phyloP scores from a whole-genome alignment of 257 asterid species.

The Cynanchum wilfordii region DNA sequence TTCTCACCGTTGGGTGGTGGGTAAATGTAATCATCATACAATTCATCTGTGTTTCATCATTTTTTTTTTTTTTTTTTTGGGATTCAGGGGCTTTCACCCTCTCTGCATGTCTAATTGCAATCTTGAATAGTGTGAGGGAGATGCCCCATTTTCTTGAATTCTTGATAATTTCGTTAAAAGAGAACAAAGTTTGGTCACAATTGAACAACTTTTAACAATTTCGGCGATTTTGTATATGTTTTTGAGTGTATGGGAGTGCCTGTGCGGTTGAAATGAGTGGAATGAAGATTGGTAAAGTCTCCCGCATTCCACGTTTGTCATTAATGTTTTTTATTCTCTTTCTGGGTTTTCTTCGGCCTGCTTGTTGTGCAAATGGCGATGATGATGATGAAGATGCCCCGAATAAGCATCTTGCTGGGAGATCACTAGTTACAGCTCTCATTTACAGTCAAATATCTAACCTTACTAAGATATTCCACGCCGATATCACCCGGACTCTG shows the following conservation, averaged over 20 bases:
- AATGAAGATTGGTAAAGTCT: slow-evolving; percentile 46
- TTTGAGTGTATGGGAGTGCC: slow-evolving; percentile 23
- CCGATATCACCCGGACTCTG: slow-evolving; percentile 52
- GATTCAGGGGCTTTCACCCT: not conserved
- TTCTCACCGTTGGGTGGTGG: not conserved
- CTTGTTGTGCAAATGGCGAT: slow-evolving; percentile 48
- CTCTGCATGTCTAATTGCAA: not conserved
- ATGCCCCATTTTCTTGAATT: slow-evolving; percentile 15
- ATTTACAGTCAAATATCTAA: slow-evolving; percentile 69
- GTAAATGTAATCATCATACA: not conserved
- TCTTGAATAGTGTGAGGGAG: not conserved
- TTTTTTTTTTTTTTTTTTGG: not conserved
- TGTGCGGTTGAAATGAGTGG: slow-evolving; percentile 65
- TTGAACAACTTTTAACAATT: not conserved
- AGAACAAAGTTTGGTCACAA: not conserved
- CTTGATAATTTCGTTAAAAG: not conserved
- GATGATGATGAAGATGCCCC: slow-evolving; percentile 39
- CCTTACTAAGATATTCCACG: slow-evolving; percentile 63
- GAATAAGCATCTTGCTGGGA: slow-evolving; percentile 42
- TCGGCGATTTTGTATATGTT: slow-evolving; percentile 23
- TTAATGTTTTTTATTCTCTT: slow-evolving; percentile 39
- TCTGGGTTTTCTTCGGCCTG: slow-evolving; percentile 36
- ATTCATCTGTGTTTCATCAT: not conserved
- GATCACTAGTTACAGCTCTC: slow-evolving; percentile 58
- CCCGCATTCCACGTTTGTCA: slow-evolving; percentile 47